phyloP scores from a whole-genome alignment of 169 alveolate species.

The Perkinsus olseni region DNA sequence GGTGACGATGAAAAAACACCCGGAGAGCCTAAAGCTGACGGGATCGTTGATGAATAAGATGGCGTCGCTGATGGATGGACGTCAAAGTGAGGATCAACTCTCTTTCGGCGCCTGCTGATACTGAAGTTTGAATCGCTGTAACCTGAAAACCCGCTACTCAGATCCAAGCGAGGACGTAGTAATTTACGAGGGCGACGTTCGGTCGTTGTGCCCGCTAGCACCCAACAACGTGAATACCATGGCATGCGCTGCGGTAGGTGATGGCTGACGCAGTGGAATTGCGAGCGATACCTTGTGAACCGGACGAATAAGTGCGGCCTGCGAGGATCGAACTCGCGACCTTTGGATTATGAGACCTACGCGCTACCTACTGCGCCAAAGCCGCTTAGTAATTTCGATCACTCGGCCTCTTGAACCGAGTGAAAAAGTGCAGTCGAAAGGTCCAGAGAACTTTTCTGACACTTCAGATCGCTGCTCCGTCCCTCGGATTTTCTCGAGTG shows the following conservation, averaged over 20 bases:
- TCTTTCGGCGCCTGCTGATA: no score
- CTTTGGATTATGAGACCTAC: not conserved
- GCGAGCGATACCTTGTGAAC: not conserved
- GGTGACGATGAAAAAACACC: constrained; percentile 2
- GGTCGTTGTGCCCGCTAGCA: constrained; percentile 1
- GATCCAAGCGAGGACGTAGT: not conserved
- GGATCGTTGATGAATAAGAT: not conserved
- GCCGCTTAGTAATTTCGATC: not conserved
- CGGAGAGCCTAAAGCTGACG: not conserved
- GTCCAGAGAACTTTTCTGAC: no score
- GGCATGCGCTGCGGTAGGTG: constrained; percentile 10
- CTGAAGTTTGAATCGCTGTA: no score
- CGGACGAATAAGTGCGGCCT: not conserved
- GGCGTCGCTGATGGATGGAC: not conserved
- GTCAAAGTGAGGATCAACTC: not conserved
- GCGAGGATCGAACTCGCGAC: constrained; percentile 6
- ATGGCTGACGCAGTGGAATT: no score
- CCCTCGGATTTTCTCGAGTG: not conserved
- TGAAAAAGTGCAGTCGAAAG: no score
- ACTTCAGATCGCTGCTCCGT: not conserved
- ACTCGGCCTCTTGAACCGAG: not conserved
- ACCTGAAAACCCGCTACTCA: no score
- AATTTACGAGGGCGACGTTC: not conserved
- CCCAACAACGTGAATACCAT: constrained; percentile 10
- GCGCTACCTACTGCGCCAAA: constrained; percentile 5